Evolutionary conservation across 345 rosid genomes (phyloP).

Genomic region (Melaleuca alternifolia): DNA sequence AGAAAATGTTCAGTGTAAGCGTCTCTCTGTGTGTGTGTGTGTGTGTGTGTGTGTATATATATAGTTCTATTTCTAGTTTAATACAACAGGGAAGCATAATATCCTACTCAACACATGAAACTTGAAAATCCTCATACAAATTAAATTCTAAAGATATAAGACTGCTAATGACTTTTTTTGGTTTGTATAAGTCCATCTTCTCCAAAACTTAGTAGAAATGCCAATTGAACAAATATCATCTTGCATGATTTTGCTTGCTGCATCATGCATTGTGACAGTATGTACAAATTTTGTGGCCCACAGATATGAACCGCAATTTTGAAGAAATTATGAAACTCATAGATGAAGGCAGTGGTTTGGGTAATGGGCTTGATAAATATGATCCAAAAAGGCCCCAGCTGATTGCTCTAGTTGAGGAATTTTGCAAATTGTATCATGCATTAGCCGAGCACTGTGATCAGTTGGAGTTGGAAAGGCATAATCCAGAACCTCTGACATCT

Average conservation of each 20-base stretch:
- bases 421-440: constrained; percentile 29
- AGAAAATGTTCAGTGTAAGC: constrained; percentile 44
- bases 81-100: background rate
- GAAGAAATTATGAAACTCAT: constrained; percentile 36
- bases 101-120: background rate
- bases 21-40: no score
- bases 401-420: constrained; percentile 28
- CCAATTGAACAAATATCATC: background rate
- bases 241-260: background rate
- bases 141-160: background rate
- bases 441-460: constrained; percentile 35
- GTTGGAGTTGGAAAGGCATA: constrained; percentile 24
- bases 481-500: constrained; percentile 16
- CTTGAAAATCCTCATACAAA: background rate
- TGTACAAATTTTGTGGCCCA: background rate
- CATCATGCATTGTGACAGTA: background rate
- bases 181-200: background rate
- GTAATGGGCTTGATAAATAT: constrained; percentile 17
- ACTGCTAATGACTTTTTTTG: background rate
- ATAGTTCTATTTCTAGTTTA: background rate
- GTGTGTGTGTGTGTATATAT: no score
- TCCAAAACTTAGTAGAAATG: background rate
- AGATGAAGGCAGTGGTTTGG: constrained; percentile 25
- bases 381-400: constrained; percentile 33
- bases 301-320: constrained; percentile 39